Evolutionary conservation across 768 basidiomycete genomes (phyloP).

Genomic region (Strobilomyces echinocephalus): DNA sequence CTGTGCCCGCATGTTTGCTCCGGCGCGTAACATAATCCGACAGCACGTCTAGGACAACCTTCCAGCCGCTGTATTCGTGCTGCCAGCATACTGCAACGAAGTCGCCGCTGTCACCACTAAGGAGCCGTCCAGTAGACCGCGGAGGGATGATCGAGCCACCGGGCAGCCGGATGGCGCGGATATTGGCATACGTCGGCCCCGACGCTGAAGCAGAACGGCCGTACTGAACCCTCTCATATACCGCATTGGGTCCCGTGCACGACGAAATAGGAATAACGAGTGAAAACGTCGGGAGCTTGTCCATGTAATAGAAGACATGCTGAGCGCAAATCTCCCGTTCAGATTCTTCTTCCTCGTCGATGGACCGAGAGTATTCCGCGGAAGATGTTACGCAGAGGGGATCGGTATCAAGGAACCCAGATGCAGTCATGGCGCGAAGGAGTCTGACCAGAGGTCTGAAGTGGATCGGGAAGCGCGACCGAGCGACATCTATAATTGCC

Average conservation of each 20-base stretch:
- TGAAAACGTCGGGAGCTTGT: constrained; percentile 66
- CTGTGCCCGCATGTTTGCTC: constrained; percentile 38
- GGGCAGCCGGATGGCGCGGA: constrained; percentile 64
- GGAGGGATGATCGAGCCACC: constrained; percentile 70
- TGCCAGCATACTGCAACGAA: constrained; percentile 70
- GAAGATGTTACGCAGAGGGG: constrained; percentile 46
- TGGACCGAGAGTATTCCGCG: constrained; percentile 42
- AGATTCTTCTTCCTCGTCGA: constrained; percentile 35
- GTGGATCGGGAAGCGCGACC: constrained; percentile 80
- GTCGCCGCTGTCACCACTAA: constrained; percentile 69
- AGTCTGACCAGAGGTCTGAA: constrained; percentile 64
- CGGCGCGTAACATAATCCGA: constrained; percentile 66
- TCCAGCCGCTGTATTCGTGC: constrained; percentile 83
- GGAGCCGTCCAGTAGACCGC: constrained; percentile 60
- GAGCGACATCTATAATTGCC: constrained; percentile 77
- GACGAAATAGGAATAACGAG: constrained; percentile 62
- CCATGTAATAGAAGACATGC: constrained; percentile 74
- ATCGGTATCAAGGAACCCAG: constrained; percentile 74
- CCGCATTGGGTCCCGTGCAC: constrained; percentile 62
- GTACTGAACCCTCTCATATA: constrained; percentile 66
- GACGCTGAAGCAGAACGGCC: constrained; percentile 43
- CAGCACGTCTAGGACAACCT: constrained; percentile 74
- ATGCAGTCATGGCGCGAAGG: constrained; percentile 70
- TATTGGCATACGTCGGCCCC: constrained; percentile 59
- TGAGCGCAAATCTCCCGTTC: constrained; percentile 58